These are phyloP conservation scores for Albizia julibrissin DNA, from an alignment of 306 rosid genomes.

Conservation along the genomic window DNA sequence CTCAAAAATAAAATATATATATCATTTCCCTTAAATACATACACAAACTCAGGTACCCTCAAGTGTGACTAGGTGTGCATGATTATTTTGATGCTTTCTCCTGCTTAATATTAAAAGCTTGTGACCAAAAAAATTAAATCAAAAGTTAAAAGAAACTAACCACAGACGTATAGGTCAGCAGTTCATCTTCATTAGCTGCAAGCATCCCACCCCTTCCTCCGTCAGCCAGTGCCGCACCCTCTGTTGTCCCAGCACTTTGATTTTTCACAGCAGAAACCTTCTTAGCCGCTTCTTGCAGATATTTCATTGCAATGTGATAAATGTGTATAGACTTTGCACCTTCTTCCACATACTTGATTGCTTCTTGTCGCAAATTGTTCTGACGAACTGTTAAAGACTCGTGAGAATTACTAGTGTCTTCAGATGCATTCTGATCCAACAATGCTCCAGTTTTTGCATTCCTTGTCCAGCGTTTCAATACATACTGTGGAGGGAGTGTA, in stretches of 20 bases:
- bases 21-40: not conserved
- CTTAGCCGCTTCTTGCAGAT: constrained; percentile 77
- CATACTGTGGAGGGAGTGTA: constrained; percentile 79
- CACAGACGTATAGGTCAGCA: constrained; percentile 44
- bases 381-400: constrained; percentile 64
- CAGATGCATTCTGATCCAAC: constrained; percentile 56
- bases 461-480: constrained; percentile 88
- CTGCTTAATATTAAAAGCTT: not conserved
- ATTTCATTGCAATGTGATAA: constrained; percentile 81
- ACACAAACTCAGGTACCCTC: not conserved
- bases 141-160: constrained; percentile 51
- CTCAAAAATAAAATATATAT: not conserved
- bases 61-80: not conserved
- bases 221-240: constrained; percentile 50
- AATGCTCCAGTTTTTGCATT: constrained; percentile 67
- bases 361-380: constrained; percentile 84
- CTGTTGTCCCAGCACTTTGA: constrained; percentile 45
- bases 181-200: constrained; percentile 54
- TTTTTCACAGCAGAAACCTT: constrained; percentile 62
- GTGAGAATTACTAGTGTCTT: constrained; percentile 47
- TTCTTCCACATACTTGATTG: constrained; percentile 84
- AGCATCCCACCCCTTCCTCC: constrained; percentile 60
- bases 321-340: constrained; percentile 86
- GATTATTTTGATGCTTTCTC: constrained; percentile 16
- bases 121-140: constrained; percentile 17